phyloP scores from a whole-genome alignment of 768 basidiomycete genomes.

The Boletus sp. region DNA sequence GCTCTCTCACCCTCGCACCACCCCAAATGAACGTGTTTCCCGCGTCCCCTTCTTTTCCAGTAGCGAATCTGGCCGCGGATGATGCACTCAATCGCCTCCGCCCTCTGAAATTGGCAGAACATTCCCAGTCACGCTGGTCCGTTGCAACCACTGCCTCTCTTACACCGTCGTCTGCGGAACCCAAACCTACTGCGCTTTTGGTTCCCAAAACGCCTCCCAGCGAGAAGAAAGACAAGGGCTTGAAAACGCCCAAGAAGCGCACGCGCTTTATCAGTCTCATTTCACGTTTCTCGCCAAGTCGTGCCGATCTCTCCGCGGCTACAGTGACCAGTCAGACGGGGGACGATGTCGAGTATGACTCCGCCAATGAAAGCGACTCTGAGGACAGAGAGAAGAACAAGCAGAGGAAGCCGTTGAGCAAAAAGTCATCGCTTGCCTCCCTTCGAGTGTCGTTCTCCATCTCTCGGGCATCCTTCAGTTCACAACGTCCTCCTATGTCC shows the following conservation, averaged over 20 bases:
- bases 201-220: conserved; percentile 12
- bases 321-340: background rate
- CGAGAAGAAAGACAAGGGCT: conserved; percentile 19
- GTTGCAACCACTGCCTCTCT: conserved; percentile 32
- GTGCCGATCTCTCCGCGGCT: conserved; percentile 15
- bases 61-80: background rate
- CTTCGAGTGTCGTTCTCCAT: conserved; percentile 29
- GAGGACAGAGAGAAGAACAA: conserved; percentile 18
- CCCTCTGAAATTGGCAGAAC: background rate
- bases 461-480: conserved; percentile 28
- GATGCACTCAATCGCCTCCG: background rate
- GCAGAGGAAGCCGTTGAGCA: conserved; percentile 20
- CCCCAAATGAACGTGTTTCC: conserved; percentile 9
- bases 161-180: conserved; percentile 13
- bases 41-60: conserved; percentile 6
- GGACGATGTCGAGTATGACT: conserved; percentile 20
- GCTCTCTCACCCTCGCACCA: background rate
- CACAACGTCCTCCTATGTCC: conserved; percentile 22
- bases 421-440: conserved; percentile 31
- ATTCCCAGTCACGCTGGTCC: conserved; percentile 27
- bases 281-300: conserved; percentile 30
- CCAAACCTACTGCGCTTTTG: conserved; percentile 2
- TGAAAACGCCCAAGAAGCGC: conserved; percentile 30
- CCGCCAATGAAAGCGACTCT: conserved; percentile 18
- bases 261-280: conserved; percentile 33